These are phyloP conservation scores for Phoma sp. DNA, from an alignment of 2,329 filamentous ascomycete species.

Conservation along the genomic window DNA sequence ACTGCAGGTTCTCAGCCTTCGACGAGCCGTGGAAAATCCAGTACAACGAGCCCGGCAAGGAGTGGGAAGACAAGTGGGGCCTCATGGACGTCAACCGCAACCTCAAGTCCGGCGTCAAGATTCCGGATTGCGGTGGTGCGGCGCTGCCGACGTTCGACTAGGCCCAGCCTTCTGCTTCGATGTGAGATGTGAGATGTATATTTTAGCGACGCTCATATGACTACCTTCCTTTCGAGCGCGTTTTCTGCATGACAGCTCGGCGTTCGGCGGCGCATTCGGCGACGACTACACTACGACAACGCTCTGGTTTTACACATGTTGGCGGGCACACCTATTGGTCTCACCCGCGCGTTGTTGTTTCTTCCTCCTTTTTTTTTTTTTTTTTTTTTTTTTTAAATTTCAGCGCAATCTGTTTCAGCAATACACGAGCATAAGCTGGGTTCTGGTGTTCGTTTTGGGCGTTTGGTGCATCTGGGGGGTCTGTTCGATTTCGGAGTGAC, in stretches of 20 bases:
- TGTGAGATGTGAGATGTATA: slow-evolving; percentile 9
- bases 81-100: slow-evolving; percentile 85
- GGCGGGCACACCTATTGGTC: too few species aligned
- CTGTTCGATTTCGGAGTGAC: too few species aligned
- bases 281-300: not conserved
- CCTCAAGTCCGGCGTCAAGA: slow-evolving; percentile 80
- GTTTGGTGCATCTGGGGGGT: too few species aligned
- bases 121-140: slow-evolving; percentile 84
- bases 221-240: not conserved
- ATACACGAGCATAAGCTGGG: not conserved
- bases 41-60: slow-evolving; percentile 69
- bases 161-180: slow-evolving; percentile 2
- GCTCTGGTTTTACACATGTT: too few species aligned
- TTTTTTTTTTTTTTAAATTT: slow-evolving; percentile 17
- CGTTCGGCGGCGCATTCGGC: slow-evolving; percentile 25
- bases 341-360: too few species aligned
- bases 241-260: slow-evolving; percentile 31
- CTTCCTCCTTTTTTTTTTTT: not conserved
- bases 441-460: too few species aligned
- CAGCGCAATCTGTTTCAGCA: slow-evolving; percentile 5
- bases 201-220: slow-evolving; percentile 11
- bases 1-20: slow-evolving; percentile 80
- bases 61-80: slow-evolving; percentile 97
- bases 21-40: slow-evolving; percentile 92
- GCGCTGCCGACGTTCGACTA: slow-evolving; percentile 42